Evolutionary conservation across 495 filamentous ascomycete genomes (phyloP).

Genomic region (Lasiosphaeris hirsuta): DNA sequence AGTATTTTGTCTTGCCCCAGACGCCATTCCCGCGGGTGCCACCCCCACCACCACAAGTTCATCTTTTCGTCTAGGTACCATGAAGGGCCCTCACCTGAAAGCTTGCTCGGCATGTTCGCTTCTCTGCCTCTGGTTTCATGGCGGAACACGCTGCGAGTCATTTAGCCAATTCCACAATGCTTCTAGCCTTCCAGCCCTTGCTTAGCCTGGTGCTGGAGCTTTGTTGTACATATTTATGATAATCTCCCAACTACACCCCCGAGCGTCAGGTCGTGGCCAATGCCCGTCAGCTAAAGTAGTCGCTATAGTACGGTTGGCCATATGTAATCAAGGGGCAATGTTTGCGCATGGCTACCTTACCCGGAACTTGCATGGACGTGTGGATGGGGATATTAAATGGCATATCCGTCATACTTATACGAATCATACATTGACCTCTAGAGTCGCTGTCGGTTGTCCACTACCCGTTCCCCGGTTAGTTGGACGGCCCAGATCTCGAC

Average conservation of each 20-base stretch:
- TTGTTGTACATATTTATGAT: background rate
- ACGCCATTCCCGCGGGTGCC: too few relatives aligned
- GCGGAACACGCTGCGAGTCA: constrained; percentile 8
- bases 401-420: background rate
- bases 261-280: background rate
- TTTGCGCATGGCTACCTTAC: constrained; percentile 1
- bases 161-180: constrained; percentile 14
- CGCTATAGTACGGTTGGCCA: background rate
- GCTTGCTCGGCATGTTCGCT: background rate
- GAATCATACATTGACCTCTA: too few relatives aligned
- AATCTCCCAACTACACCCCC: background rate
- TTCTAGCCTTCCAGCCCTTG: constrained; percentile 11
- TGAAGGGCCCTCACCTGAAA: background rate
- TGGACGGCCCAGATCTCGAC: background rate
- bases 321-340: background rate
- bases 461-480: background rate
- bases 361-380: constrained; percentile 6
- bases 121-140: background rate
- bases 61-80: too few relatives aligned
- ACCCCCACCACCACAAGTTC: too few relatives aligned
- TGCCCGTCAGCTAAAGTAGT: background rate
- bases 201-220: constrained; percentile 4
- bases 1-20: too few relatives aligned
- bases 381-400: background rate
- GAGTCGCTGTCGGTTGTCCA: too few relatives aligned